phyloP scores from a whole-genome alignment of 371 early-diverging fungal genomes.

The Quaeritorhiza haematococci region DNA sequence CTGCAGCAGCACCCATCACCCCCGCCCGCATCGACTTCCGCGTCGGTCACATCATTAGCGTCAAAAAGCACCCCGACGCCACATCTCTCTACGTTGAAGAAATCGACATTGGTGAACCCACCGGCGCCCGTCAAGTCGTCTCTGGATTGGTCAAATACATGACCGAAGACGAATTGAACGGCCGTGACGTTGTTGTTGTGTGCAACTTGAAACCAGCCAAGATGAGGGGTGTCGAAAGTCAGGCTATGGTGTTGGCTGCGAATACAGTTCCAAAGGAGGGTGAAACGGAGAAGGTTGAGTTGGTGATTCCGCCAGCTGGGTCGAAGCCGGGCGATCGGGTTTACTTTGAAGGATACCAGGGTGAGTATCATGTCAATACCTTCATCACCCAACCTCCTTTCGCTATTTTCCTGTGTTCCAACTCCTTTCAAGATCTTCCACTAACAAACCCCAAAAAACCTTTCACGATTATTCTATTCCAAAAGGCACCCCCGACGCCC shows the following conservation, averaged over 20 bases:
- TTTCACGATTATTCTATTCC: background rate
- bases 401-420: background rate
- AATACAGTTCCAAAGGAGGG: conserved; percentile 61
- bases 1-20: conserved; percentile 33
- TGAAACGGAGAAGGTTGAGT: conserved; percentile 72
- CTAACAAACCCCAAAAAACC: too few relatives aligned
- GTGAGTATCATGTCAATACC: conserved; percentile 14
- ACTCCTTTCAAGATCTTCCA: background rate
- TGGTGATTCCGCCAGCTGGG: conserved; percentile 80
- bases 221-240: conserved; percentile 90
- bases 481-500: conserved; percentile 70
- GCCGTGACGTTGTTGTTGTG: conserved; percentile 55
- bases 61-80: conserved; percentile 73
- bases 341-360: conserved; percentile 77
- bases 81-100: conserved; percentile 68
- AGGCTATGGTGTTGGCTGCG: conserved; percentile 89
- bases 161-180: conserved; percentile 77
- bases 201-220: conserved; percentile 89
- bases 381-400: background rate
- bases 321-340: conserved; percentile 81
- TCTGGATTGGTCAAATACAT: conserved; percentile 88
- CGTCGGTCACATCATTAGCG: conserved; percentile 77
- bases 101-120: conserved; percentile 80
- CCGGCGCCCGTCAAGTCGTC: conserved; percentile 77
- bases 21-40: too few relatives aligned